Conservation (phyloP, 345 rosid genomes). For the Gossypium turneri region DNA sequence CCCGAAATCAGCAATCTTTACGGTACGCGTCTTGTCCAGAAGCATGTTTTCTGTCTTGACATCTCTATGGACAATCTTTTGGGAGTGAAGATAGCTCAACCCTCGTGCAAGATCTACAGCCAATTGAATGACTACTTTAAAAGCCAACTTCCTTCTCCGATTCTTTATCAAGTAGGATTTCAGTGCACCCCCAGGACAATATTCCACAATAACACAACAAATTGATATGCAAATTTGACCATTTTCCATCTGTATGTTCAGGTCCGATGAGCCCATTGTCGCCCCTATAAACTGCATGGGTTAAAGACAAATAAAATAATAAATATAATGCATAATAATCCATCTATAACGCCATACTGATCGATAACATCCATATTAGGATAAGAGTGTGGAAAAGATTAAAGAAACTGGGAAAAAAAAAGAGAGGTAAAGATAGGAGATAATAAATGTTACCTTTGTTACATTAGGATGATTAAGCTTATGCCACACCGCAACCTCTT, state of each 20-base stretch:
- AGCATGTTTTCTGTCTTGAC: conserved; percentile 99
- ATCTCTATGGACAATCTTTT: conserved; percentile 96
- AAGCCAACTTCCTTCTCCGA: conserved; percentile 83
- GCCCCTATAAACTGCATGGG: conserved; percentile 82
- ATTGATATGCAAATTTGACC: conserved; percentile 86
- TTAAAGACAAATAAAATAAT: neutral
- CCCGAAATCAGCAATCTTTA: conserved; percentile 95
- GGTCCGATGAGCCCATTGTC: conserved; percentile 80
- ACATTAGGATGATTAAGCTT: conserved; percentile 96
- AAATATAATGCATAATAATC: neutral
- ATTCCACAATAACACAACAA: conserved; percentile 93
- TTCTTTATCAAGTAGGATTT: conserved; percentile 89
- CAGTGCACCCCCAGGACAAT: conserved; percentile 89
- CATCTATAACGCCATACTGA: too few relatives aligned
- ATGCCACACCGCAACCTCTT: conserved; percentile 99
- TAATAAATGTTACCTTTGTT: conserved; percentile 55
- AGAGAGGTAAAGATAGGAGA: neutral
- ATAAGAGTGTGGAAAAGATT: neutral
- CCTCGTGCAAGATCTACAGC: conserved; percentile 97
- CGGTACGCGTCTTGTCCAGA: conserved; percentile 73
- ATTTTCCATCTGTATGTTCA: conserved; percentile 71
- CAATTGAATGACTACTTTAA: conserved; percentile 85
- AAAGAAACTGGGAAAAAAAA: neutral
- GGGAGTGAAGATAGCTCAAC: conserved; percentile 83
- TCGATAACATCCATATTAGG: too few relatives aligned